A percentile compares a stretch with the other conserved stretches of the same genome.
phyloP scores from a whole-genome alignment of 768 basidiomycete genomes.

The Naganishia vishniacii region DNA sequence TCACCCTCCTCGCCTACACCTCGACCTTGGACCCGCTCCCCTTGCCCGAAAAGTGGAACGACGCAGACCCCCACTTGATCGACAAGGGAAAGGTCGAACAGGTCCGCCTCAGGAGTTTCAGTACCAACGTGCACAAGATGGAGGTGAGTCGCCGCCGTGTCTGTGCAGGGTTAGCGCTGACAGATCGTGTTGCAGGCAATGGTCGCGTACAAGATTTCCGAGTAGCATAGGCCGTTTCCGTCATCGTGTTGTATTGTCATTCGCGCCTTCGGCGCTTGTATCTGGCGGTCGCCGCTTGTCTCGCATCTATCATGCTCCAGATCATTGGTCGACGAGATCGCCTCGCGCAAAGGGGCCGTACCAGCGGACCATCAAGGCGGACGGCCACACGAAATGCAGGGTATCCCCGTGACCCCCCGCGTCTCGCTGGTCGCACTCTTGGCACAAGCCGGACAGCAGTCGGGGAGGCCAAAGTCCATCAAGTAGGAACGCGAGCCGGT shows the following conservation, averaged over 20 bases:
- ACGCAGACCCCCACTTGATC: slow-evolving; percentile 85
- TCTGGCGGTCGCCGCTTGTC: no score
- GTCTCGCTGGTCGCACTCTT: no score
- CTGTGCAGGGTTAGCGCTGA: background rate
- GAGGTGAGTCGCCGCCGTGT: slow-evolving; percentile 38
- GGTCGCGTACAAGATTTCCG: slow-evolving; percentile 24
- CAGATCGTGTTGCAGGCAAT: slow-evolving; percentile 2
- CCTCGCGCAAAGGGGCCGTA: no score
- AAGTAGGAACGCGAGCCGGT: no score
- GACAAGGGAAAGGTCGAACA: slow-evolving; percentile 71
- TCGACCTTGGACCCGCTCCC: slow-evolving; percentile 70
- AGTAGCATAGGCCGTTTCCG: background rate
- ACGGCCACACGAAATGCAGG: no score
- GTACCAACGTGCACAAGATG: slow-evolving; percentile 94
- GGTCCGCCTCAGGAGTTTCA: slow-evolving; percentile 89
- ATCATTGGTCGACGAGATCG: no score
- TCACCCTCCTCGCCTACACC: slow-evolving; percentile 96
- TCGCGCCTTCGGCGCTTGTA: no score
- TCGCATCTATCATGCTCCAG: no score
- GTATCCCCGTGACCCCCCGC: no score
- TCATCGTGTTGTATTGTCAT: background rate
- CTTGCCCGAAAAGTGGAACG: slow-evolving; percentile 92
- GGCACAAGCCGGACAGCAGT: no score
- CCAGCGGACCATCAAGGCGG: no score
- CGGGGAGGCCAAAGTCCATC: no score